Percentiles rank a stretch among this genome's conserved stretches.
Conservation (phyloP, 352 stramenopile species). For the Phytophthora pseudosyringae region DNA sequence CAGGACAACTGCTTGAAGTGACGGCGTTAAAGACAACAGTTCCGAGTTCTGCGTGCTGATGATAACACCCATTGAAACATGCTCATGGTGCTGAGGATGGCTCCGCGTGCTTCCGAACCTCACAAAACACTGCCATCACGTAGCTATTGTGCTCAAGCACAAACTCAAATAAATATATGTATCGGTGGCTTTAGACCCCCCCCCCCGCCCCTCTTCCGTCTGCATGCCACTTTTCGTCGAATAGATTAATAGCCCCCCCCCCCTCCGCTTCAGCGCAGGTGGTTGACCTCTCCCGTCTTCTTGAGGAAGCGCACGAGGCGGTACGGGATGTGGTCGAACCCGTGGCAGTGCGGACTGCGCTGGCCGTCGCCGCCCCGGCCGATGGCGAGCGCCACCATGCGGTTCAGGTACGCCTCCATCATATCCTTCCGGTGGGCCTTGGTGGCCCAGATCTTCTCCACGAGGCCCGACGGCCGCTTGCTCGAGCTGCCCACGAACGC, state of each 20-base stretch:
- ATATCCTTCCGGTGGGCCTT: constrained; percentile 37
- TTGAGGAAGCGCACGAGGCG: constrained; percentile 46
- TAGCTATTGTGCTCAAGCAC: constrained; percentile 20
- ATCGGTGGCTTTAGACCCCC: background rate
- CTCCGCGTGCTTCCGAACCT: too few species aligned
- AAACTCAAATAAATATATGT: constrained; percentile 40
- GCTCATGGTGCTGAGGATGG: too few species aligned
- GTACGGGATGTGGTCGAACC: constrained; percentile 49
- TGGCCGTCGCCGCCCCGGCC: constrained; percentile 38
- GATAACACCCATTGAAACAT: too few species aligned
- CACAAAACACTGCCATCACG: background rate
- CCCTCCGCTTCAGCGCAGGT: constrained; percentile 23
- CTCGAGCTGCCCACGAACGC: constrained; percentile 38
- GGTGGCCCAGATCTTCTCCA: constrained; percentile 41
- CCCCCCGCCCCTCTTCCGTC: background rate
- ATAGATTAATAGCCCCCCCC: constrained; percentile 3
- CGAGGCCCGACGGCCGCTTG: constrained; percentile 32
- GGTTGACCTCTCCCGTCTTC: constrained; percentile 34
- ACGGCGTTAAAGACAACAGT: too few species aligned
- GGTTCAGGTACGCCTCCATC: constrained; percentile 44
- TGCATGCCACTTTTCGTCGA: background rate
- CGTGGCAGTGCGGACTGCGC: constrained; percentile 40
- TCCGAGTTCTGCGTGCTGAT: too few species aligned
- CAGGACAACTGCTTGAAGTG: too few species aligned
- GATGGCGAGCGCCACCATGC: constrained; percentile 41